phyloP scores from a whole-genome alignment of 164 flowering plant genomes.

The Chimonanthus praecox region DNA sequence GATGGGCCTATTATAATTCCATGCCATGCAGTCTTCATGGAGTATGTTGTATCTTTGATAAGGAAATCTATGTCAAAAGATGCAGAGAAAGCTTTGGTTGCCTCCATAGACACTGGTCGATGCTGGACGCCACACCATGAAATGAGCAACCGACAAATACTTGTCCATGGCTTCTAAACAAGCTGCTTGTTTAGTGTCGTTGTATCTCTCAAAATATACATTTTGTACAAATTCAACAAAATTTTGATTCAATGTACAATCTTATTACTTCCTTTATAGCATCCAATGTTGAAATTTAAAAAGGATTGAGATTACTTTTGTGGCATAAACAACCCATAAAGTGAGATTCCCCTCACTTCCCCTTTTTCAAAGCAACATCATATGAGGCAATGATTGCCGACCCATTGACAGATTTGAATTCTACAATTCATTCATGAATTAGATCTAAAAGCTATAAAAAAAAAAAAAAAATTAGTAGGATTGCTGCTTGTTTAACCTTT shows the following conservation, averaged over 20 bases:
- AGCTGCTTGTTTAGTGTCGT: neutral
- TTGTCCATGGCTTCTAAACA: neutral
- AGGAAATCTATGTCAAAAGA: neutral
- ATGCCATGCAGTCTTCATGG: conserved; percentile 18
- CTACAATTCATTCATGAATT: too few species aligned
- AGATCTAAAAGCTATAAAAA: too few species aligned
- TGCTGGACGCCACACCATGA: neutral
- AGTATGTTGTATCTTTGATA: conserved; percentile 11
- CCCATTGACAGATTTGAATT: too few species aligned
- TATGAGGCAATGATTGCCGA: too few species aligned
- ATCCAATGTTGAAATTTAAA: neutral
- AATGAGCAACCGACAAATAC: neutral
- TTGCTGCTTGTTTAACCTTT: too few species aligned
- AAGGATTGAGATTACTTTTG: neutral
- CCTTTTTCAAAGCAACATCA: too few species aligned
- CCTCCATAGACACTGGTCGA: neutral
- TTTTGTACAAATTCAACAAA: too few species aligned
- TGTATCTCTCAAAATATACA: too few species aligned
- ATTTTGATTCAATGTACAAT: neutral
- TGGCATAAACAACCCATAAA: too few species aligned
- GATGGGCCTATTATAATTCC: conserved; percentile 19
- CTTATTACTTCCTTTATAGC: too few species aligned
- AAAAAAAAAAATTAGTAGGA: too few species aligned
- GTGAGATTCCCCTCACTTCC: too few species aligned
- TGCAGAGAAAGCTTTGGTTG: conserved; percentile 17